Evolutionary conservation across 768 basidiomycete genomes (phyloP), one percentile per base, ranked within the genome.

Genomic region (Phylloporus sp.): DNA sequence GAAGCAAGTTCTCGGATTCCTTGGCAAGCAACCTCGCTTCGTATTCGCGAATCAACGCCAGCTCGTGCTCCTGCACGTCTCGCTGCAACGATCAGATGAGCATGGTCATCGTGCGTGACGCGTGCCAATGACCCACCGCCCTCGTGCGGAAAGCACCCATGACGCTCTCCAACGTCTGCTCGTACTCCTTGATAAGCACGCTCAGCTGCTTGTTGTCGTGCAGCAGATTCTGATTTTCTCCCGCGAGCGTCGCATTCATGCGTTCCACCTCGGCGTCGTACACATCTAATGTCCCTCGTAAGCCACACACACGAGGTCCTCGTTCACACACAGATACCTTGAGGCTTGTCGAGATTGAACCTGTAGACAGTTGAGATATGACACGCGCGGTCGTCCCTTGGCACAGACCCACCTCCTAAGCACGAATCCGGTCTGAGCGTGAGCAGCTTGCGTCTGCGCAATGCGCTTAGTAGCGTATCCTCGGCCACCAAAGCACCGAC

Each of bases 141-240:
- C 90, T 81, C 48, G 82, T 86, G 46, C 96, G 77, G 69, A 99
- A 99, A 23, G 69, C 59, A 75, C 83, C 80, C 96, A 99, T 99
- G 35, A 98, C 81, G 7, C 78, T 88, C 67, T 99, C 96, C 26
- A 99, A 71, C 1, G 95, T 97, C 61, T 90, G 87, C 64, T 99
- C 96, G 60, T 96, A 98, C 64, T 99, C 96, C 59, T 93, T 93
- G 58, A 98, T 84, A 43, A 99, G 72, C 6, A 77, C 71, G 54
- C 85, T 89, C 26, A 99, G 76, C 57, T 98, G 95, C 63, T 96
- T 95, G 73, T 98, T 99, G 69, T 98, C 96, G 56, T 95, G 80
- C 58, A 89, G 80, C 34, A 99, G 71, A 6, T 71, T 69, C 56
- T 87, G 84, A 63, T 98, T 99, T 65, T 99, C 94, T 20, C 77